Conservation (phyloP, 75 land plant species). For the Pinus albicaulis region DNA sequence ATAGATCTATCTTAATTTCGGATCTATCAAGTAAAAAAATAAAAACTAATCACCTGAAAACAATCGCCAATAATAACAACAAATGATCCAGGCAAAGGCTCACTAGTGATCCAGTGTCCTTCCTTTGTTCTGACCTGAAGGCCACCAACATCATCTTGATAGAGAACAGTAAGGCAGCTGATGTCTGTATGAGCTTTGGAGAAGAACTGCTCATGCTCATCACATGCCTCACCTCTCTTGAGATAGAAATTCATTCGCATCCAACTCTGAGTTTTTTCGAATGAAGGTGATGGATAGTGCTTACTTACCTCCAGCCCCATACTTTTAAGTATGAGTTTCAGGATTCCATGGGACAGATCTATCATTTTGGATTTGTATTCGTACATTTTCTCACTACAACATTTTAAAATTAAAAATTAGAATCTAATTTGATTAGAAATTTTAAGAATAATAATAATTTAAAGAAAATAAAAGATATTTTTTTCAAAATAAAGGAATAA, state of each 20-base stretch:
- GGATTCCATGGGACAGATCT: conserved; percentile 29
- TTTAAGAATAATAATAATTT: too few species aligned
- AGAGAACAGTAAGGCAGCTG: neutral
- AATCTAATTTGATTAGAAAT: neutral
- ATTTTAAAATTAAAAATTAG: neutral
- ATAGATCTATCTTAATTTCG: too few species aligned
- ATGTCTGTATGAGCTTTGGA: neutral
- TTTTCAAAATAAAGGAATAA: too few species aligned
- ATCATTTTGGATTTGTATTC: conserved; percentile 35
- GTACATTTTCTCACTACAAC: conserved; percentile 22
- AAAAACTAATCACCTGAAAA: neutral
- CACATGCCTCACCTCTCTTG: neutral
- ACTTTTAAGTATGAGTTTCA: conserved; percentile 16
- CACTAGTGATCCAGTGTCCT: neutral
- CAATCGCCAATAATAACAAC: neutral
- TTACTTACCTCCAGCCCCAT: conserved; percentile 29
- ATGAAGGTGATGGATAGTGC: conserved; percentile 25
- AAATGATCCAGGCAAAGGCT: neutral
- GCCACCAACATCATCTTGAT: conserved; percentile 56
- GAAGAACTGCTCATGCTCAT: neutral
- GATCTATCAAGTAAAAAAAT: too few species aligned
- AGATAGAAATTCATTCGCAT: conserved; percentile 44
- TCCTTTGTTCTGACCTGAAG: conserved; percentile 28
- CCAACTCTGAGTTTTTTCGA: conserved; percentile 41
- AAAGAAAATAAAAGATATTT: too few species aligned